phyloP scores from a whole-genome alignment of 129 eudicot species.

The Cynara cardunculus region DNA sequence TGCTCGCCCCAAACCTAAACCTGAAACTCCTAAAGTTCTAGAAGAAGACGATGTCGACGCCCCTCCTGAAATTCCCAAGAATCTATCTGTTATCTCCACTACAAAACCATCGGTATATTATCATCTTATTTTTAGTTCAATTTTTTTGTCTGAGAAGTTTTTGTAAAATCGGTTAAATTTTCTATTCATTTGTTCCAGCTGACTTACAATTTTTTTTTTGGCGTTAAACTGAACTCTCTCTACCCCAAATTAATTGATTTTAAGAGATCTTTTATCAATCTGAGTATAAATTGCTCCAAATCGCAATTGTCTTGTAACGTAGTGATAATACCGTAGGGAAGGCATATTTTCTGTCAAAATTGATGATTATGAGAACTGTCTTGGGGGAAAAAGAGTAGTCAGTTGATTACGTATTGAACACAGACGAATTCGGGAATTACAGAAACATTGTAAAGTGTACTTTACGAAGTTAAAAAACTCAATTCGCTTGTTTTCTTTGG shows the following conservation, averaged over 20 bases:
- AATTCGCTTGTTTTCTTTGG: neutral
- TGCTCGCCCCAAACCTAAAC: constrained; percentile 45
- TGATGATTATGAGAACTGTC: neutral
- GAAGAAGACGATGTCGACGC: constrained; percentile 26
- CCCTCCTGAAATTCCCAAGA: constrained; percentile 5
- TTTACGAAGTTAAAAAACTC: neutral
- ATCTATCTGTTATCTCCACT: neutral
- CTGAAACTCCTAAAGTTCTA: constrained; percentile 6
- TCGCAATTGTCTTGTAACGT: neutral
- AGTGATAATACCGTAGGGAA: neutral
- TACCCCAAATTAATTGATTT: neutral
- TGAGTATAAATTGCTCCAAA: neutral
- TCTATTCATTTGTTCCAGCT: neutral
- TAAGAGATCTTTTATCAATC: neutral
- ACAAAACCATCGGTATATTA: constrained; percentile 25
- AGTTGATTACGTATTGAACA: constrained; percentile 3
- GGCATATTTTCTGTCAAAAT: neutral
- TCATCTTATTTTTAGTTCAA: neutral
- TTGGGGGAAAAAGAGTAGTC: neutral
- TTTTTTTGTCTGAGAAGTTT: neutral
- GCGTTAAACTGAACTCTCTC: neutral
- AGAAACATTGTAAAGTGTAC: neutral
- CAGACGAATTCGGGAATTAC: neutral
- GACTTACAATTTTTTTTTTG: neutral
- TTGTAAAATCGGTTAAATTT: neutral